phyloP scores from a whole-genome alignment of 2,329 filamentous ascomycete species.

The Paecilomyces formosus region DNA sequence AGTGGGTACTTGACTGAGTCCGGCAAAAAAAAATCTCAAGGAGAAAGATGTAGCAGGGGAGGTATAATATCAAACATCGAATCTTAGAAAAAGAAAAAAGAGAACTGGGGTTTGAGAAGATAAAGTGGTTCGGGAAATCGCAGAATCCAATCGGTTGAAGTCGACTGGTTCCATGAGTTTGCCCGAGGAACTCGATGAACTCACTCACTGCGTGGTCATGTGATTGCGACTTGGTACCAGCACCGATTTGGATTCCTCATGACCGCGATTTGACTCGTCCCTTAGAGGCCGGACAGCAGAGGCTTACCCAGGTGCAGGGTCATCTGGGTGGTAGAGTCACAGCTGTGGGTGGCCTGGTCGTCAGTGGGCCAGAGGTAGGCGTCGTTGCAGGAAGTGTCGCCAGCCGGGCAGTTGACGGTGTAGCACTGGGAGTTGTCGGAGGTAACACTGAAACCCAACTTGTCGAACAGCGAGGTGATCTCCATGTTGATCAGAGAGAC shows the following conservation, averaged over 20 bases:
- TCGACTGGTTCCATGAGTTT: background rate
- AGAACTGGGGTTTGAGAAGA: background rate
- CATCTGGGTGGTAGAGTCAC: constrained; percentile 14
- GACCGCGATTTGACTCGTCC: background rate
- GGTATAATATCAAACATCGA: background rate
- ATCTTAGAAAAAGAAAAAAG: background rate
- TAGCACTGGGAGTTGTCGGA: constrained; percentile 15
- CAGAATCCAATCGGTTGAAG: background rate
- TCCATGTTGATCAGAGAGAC: constrained; percentile 22
- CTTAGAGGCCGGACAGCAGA: background rate
- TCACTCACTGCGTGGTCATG: background rate
- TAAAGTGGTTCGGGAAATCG: background rate
- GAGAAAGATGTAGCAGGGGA: background rate
- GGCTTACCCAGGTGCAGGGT: constrained; percentile 26
- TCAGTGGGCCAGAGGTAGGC: constrained; percentile 23
- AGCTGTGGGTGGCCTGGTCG: constrained; percentile 16
- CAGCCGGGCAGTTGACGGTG: constrained; percentile 16
- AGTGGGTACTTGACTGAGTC: background rate
- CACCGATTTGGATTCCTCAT: background rate
- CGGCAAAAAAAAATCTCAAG: background rate
- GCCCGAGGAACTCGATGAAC: background rate
- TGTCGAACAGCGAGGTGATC: constrained; percentile 12
- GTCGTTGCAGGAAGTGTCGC: constrained; percentile 15
- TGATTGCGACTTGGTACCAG: background rate
- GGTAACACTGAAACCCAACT: constrained; percentile 18